These are phyloP conservation scores for Hypoxylon intermedium DNA, from an alignment of 495 filamentous ascomycete species.

Conservation along the genomic window DNA sequence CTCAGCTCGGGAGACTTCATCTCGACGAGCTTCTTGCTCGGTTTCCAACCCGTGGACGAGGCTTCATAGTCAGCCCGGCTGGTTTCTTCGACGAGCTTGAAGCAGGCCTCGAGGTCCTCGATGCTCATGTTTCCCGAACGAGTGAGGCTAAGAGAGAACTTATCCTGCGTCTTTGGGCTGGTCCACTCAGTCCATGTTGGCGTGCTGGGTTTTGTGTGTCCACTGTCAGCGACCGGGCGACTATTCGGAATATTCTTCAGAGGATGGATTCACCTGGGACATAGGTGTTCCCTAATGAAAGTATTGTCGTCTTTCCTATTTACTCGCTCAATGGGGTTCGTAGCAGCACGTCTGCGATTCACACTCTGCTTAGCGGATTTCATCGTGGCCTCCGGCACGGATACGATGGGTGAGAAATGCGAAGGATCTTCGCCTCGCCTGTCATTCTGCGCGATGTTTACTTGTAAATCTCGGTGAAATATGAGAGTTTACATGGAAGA, in stretches of 20 bases:
- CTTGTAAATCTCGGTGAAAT: not conserved
- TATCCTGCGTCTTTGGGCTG: constrained; percentile 48
- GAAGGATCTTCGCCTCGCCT: not conserved
- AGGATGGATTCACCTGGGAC: constrained; percentile 42
- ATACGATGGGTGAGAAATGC: not conserved
- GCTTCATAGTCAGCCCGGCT: constrained; percentile 69
- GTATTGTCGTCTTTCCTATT: constrained; percentile 53
- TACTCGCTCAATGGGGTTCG: constrained; percentile 51
- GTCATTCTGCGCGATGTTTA: constrained; percentile 1
- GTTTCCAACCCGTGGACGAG: constrained; percentile 73
- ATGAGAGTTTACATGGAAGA: not conserved
- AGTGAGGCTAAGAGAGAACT: constrained; percentile 56
- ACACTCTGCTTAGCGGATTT: constrained; percentile 11
- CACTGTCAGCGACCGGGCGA: constrained; percentile 7
- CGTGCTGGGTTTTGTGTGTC: constrained; percentile 19
- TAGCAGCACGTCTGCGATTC: constrained; percentile 45
- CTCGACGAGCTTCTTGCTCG: constrained; percentile 71
- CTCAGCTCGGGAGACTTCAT: constrained; percentile 76
- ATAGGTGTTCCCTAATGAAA: constrained; percentile 55
- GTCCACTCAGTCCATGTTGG: constrained; percentile 53
- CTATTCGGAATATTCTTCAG: not conserved
- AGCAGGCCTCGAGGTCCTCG: constrained; percentile 69
- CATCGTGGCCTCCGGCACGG: constrained; percentile 14
- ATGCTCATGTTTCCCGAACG: constrained; percentile 54
- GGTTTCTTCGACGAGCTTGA: constrained; percentile 72